Evolutionary conservation across 2,329 filamentous ascomycete species (phyloP).

Genomic region (Coniochaeta sp.): DNA sequence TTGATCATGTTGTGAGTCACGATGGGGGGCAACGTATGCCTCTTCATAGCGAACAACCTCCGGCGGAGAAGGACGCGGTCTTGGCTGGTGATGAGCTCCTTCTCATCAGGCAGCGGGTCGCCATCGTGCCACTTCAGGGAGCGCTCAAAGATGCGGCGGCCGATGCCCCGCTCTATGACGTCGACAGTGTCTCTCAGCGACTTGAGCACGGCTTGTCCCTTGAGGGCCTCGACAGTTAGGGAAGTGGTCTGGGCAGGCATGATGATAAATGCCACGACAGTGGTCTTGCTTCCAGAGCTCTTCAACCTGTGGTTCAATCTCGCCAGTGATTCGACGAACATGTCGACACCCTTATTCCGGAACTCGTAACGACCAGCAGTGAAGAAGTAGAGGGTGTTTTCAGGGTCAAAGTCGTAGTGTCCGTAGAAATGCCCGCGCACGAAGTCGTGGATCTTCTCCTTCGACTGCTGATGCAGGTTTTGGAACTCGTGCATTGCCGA

Average conservation of each 20-base stretch:
- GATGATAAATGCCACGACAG: constrained; percentile 95
- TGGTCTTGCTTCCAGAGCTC: constrained; percentile 75
- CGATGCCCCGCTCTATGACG: constrained; percentile 87
- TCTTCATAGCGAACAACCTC: constrained; percentile 94
- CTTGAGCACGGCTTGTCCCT: constrained; percentile 96
- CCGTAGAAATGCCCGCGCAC: constrained; percentile 97
- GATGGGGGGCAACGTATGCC: constrained; percentile 81
- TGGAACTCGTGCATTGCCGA: constrained; percentile 98
- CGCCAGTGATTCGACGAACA: constrained; percentile 97
- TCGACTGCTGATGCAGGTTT: constrained; percentile 91
- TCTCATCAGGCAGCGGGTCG: constrained; percentile 88
- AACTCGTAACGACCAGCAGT: constrained; percentile 96
- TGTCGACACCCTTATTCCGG: constrained; percentile 97
- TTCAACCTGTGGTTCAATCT: constrained; percentile 93
- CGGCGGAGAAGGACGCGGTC: constrained; percentile 90
- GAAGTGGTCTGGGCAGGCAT: constrained; percentile 97
- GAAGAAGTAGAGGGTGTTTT: constrained; percentile 97
- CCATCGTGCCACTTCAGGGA: constrained; percentile 95
- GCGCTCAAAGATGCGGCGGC: constrained; percentile 88
- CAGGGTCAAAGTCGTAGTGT: constrained; percentile 92
- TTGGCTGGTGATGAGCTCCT: constrained; percentile 85
- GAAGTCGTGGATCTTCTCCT: constrained; percentile 98
- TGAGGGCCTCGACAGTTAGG: constrained; percentile 88
- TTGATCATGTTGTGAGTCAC: constrained; percentile 99
- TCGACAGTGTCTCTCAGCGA: constrained; percentile 88